phyloP scores from a whole-genome alignment of 345 rosid genomes.

The sweet orange (Citrus sinensis) region DNA sequence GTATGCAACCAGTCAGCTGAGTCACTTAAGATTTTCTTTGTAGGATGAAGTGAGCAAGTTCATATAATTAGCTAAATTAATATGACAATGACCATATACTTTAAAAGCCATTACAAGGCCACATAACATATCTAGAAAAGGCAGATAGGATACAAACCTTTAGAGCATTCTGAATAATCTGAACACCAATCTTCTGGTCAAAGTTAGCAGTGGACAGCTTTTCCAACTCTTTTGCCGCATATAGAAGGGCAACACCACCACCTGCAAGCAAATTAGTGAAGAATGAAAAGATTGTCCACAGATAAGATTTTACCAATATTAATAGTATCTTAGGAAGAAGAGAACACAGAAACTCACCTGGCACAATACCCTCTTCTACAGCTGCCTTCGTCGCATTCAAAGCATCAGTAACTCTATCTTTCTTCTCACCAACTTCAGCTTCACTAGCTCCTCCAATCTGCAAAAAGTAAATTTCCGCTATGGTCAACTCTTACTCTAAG shows the following conservation, averaged over 20 bases:
- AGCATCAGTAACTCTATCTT: slow-evolving; percentile 96
- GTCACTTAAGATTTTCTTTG: no score
- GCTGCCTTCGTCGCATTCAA: slow-evolving; percentile 98
- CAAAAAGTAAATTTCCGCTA: slow-evolving; percentile 11
- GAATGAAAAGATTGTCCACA: not conserved
- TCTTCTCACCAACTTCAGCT: slow-evolving; percentile 86
- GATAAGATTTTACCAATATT: not conserved
- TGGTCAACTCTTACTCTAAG: not conserved
- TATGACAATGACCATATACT: not conserved
- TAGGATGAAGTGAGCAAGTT: no score
- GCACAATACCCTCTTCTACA: slow-evolving; percentile 97
- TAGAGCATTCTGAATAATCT: slow-evolving; percentile 91
- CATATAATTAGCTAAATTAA: not conserved
- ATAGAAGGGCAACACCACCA: slow-evolving; percentile 94
- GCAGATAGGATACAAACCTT: slow-evolving; percentile 48
- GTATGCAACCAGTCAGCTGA: no score
- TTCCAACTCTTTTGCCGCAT: slow-evolving; percentile 85
- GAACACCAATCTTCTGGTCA: slow-evolving; percentile 92
- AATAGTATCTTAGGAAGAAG: not conserved
- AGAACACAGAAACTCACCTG: slow-evolving; percentile 42
- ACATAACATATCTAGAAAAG: not conserved
- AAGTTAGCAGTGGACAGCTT: slow-evolving; percentile 84
- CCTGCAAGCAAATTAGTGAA: slow-evolving; percentile 36
- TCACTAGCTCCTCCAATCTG: slow-evolving; percentile 99
- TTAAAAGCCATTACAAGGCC: not conserved